Conservation (phyloP, 2,329 filamentous ascomycete genomes). For the Colletotrichum salicis region DNA sequence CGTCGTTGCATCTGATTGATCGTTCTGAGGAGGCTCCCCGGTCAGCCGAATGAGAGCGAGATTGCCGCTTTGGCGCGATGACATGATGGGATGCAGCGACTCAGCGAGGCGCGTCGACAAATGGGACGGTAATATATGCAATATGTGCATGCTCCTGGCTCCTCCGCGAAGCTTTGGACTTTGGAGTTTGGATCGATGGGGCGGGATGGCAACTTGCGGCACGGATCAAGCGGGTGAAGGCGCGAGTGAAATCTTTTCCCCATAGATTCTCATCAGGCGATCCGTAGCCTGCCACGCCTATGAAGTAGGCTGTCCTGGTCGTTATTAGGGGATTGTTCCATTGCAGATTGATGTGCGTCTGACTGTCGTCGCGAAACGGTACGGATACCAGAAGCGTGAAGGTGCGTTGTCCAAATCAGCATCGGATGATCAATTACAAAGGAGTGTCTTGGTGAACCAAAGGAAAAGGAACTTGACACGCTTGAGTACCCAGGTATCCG, state of each 20-base stretch:
- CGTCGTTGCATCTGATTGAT: constrained; percentile 7
- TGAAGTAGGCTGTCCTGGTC: constrained; percentile 4
- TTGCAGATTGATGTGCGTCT: constrained; percentile 13
- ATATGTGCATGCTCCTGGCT: neutral
- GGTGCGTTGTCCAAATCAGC: neutral
- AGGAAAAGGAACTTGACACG: constrained; percentile 8
- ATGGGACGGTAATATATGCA: neutral
- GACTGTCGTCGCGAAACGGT: neutral
- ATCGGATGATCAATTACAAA: neutral
- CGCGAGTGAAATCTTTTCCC: constrained; percentile 9
- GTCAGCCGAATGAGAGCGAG: constrained; percentile 1
- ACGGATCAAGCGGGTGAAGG: constrained; percentile 26
- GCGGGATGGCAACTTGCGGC: constrained; percentile 20
- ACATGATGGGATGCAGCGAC: neutral
- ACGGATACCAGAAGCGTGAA: neutral
- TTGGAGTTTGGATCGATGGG: neutral
- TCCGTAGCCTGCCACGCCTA: neutral
- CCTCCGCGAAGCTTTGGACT: neutral
- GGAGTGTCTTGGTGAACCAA: neutral
- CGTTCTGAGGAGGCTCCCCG: neutral
- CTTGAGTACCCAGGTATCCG: neutral
- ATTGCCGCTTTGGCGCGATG: constrained; percentile 10
- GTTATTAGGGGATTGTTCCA: neutral
- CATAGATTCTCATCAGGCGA: constrained; percentile 26
- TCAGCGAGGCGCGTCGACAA: neutral